These are phyloP conservation scores for Trifolium dubium DNA, from an alignment of 306 rosid species.

Conservation along the genomic window DNA sequence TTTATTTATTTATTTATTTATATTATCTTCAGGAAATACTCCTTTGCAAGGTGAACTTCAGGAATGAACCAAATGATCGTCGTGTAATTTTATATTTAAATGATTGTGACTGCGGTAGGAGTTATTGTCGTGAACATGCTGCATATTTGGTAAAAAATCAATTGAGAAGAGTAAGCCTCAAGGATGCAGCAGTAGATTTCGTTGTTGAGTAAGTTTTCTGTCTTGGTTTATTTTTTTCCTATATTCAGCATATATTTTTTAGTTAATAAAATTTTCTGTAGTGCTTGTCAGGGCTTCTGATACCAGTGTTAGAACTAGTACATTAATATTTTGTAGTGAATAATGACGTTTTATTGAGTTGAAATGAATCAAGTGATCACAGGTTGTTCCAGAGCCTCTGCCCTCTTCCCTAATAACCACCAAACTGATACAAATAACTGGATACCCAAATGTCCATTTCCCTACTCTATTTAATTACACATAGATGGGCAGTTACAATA, in stretches of 20 bases:
- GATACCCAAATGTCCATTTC: not conserved
- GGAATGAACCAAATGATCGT: slow-evolving; percentile 76
- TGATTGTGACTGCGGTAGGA: slow-evolving; percentile 79
- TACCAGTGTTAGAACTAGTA: slow-evolving; percentile 13
- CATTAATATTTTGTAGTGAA: not conserved
- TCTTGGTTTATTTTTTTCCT: not conserved
- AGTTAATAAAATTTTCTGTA: not conserved
- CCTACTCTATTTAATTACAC: not conserved
- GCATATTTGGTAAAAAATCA: slow-evolving; percentile 82
- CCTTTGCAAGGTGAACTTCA: slow-evolving; percentile 78
- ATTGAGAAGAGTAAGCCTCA: slow-evolving; percentile 77
- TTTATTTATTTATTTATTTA: slow-evolving; percentile 6
- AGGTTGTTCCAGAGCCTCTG: not conserved
- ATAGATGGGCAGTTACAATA: not conserved
- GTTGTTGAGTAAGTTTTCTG: slow-evolving; percentile 75
- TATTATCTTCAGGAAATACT: slow-evolving; percentile 75
- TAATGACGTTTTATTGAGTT: not conserved
- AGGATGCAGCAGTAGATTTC: slow-evolving; percentile 80
- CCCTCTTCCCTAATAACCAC: slow-evolving; percentile 5
- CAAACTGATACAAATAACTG: not conserved
- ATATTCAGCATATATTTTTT: slow-evolving; percentile 1
- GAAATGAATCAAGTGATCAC: not conserved
- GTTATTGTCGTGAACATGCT: slow-evolving; percentile 75
- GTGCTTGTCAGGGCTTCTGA: not conserved
- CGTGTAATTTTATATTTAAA: slow-evolving; percentile 78